Percentiles rank a stretch among this genome's conserved stretches.
phyloP scores from a whole-genome alignment of 1,139 yeast species.

The Casaregolazyma lundiana region DNA sequence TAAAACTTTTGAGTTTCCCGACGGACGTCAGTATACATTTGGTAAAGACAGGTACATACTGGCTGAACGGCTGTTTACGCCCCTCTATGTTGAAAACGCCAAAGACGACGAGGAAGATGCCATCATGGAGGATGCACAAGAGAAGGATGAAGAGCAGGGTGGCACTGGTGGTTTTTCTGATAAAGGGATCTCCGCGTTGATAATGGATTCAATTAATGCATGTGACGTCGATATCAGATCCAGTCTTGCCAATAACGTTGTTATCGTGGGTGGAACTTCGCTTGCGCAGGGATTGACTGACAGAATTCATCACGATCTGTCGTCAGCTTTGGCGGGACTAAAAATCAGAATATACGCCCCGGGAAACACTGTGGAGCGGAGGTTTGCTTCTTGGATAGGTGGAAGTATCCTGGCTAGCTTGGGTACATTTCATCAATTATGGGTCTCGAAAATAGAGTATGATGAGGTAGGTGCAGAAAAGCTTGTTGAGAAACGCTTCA shows the following conservation, averaged over 20 bases:
- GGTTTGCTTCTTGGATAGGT: conserved; percentile 90
- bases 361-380: conserved; percentile 79
- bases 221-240: conserved; percentile 90
- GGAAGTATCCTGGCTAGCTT: conserved; percentile 87
- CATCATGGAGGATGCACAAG: conserved; percentile 22
- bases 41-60: conserved; percentile 60
- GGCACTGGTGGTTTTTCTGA: conserved; percentile 18
- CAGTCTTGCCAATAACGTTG: conserved; percentile 84
- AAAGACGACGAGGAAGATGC: conserved; percentile 25
- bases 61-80: conserved; percentile 70
- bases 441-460: conserved; percentile 91
- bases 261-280: conserved; percentile 86
- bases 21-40: conserved; percentile 52
- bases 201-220: conserved; percentile 57
- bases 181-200: conserved; percentile 61
- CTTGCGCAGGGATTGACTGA: conserved; percentile 86
- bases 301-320: conserved; percentile 69
- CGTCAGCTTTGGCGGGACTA: conserved; percentile 77
- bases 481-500: conserved; percentile 38
- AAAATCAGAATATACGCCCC: conserved; percentile 85
- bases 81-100: conserved; percentile 27
- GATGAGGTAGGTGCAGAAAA: conserved; percentile 89
- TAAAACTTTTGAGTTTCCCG: conserved; percentile 70
- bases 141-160: conserved; percentile 16
- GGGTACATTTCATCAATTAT: conserved; percentile 95